phyloP scores from a whole-genome alignment of 371 early-diverging fungal species.

The Nematocida homosporus region DNA sequence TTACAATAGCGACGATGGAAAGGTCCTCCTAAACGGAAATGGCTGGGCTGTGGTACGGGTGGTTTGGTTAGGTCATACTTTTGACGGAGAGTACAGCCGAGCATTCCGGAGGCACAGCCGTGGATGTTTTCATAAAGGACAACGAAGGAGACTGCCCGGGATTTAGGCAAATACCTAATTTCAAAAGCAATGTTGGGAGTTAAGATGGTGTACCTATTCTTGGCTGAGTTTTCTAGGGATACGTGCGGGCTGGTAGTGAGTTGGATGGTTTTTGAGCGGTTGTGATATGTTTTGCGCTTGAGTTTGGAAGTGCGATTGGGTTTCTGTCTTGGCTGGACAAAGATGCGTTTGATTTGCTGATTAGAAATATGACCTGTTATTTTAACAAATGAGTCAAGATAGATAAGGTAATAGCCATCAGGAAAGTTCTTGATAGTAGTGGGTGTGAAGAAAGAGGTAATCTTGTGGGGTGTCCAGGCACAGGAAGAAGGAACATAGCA shows the following conservation, averaged over 20 bases:
- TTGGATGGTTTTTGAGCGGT: background rate
- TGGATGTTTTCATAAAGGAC: slow-evolving; percentile 23
- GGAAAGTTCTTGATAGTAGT: background rate
- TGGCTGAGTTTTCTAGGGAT: background rate
- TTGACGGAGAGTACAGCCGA: slow-evolving; percentile 16
- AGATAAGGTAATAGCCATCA: slow-evolving; percentile 5
- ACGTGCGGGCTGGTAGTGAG: background rate
- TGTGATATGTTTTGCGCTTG: background rate
- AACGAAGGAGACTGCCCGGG: background rate
- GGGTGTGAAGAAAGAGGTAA: background rate
- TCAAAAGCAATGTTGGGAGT: slow-evolving; percentile 33
- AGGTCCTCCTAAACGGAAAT: no score
- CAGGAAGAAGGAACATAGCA: background rate
- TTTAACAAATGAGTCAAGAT: slow-evolving; percentile 12
- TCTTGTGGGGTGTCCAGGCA: background rate
- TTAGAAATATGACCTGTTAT: background rate
- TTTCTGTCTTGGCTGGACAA: background rate
- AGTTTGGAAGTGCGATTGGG: background rate
- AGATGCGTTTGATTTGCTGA: background rate
- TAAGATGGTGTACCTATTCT: background rate
- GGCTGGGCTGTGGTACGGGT: background rate
- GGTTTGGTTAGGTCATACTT: slow-evolving; percentile 25
- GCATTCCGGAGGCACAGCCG: slow-evolving; percentile 8
- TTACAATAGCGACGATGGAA: no score
- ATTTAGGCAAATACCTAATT: background rate